Conservation (phyloP, 768 basidiomycete species). For the Dioszegia hungarica region DNA sequence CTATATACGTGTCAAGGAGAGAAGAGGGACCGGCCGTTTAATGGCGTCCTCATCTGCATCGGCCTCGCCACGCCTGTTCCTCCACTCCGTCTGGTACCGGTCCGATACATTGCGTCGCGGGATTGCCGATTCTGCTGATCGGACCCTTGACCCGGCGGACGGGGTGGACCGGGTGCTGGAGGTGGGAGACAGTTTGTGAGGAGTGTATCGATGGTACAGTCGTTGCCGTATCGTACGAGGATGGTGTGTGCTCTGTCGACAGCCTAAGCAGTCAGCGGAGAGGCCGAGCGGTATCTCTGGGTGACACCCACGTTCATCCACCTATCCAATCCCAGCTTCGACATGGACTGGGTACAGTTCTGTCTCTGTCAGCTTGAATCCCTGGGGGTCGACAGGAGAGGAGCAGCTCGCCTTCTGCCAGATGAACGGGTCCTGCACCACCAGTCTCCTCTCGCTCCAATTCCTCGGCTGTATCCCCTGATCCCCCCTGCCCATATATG, state of each 20-base stretch:
- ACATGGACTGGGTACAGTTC: conserved; percentile 14
- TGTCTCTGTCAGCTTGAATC: neutral
- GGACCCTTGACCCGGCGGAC: neutral
- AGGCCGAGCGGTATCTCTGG: too few relatives aligned
- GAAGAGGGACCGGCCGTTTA: too few relatives aligned
- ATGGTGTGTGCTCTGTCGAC: neutral
- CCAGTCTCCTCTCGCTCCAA: conserved; percentile 33
- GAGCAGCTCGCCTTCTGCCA: conserved; percentile 39
- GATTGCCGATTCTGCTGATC: neutral
- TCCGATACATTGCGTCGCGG: neutral
- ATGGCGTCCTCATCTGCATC: too few relatives aligned
- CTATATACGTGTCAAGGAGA: too few relatives aligned
- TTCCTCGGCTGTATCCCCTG: conserved; percentile 34
- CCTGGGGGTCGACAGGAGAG: neutral
- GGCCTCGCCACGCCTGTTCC: neutral
- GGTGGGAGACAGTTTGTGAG: neutral
- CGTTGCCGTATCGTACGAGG: neutral
- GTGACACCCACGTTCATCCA: conserved; percentile 9
- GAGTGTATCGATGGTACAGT: neutral
- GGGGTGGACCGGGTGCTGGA: neutral
- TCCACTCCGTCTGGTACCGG: neutral
- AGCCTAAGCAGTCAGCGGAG: neutral
- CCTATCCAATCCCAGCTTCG: conserved; percentile 2
- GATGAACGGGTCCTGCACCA: conserved; percentile 48
- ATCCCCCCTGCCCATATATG: conserved; percentile 24